A percentile compares a stretch with the other conserved stretches of the same genome.
Evolutionary conservation across 805 yeast genomes (phyloP).

Genomic region (Starmerella apis): DNA sequence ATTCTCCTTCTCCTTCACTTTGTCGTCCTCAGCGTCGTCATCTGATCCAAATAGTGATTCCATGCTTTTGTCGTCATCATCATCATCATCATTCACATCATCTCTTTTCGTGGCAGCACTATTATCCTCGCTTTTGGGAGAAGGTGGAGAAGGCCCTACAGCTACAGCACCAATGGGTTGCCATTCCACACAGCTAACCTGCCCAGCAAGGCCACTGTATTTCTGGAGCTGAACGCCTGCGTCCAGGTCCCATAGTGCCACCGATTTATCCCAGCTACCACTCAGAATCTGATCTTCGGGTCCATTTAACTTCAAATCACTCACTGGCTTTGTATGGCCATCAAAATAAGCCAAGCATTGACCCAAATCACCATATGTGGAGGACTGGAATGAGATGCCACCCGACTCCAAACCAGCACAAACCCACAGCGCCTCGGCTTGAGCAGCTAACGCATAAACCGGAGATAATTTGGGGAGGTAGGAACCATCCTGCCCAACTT

Average conservation of each 20-base stretch:
- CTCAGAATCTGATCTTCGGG: conserved; percentile 57
- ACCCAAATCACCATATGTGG: conserved; percentile 69
- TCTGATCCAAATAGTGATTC: conserved; percentile 54
- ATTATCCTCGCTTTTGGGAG: conserved; percentile 20
- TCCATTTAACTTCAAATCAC: conserved; percentile 53
- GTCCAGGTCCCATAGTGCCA: conserved; percentile 77
- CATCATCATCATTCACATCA: conserved; percentile 19
- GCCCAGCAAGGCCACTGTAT: conserved; percentile 58
- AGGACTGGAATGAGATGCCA: conserved; percentile 75
- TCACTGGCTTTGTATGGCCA: conserved; percentile 63
- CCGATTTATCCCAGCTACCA: conserved; percentile 83
- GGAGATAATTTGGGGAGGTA: conserved; percentile 51
- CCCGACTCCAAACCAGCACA: conserved; percentile 68
- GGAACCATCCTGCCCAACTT: conserved; percentile 31
- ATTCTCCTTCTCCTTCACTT: conserved; percentile 26
- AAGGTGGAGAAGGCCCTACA: conserved; percentile 16
- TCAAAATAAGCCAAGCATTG: conserved; percentile 63
- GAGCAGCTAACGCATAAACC: conserved; percentile 77
- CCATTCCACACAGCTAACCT: conserved; percentile 63
- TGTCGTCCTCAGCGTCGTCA: conserved; percentile 42
- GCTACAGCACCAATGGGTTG: conserved; percentile 27
- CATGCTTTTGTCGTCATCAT: conserved; percentile 30
- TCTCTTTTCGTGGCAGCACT: conserved; percentile 12
- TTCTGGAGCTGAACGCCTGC: conserved; percentile 47
- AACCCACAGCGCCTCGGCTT: conserved; percentile 73